Evolutionary conservation across 2,329 filamentous ascomycete genomes (phyloP).

Genomic region (Fusarium devonianum): DNA sequence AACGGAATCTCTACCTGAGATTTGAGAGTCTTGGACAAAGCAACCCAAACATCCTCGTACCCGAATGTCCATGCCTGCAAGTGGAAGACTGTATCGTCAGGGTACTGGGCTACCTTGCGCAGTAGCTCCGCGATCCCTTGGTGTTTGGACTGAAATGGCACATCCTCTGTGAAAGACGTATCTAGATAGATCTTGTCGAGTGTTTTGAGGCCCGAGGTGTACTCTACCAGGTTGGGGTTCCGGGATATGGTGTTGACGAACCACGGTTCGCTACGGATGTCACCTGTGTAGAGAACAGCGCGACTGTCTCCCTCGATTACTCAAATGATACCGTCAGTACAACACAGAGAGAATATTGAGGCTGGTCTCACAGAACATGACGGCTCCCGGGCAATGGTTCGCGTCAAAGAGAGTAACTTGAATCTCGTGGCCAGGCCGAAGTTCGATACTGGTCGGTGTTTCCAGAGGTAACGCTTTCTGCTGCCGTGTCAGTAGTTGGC

Average conservation of each 20-base stretch:
- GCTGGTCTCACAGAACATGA: slow-evolving; percentile 76
- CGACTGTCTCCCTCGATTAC: slow-evolving; percentile 78
- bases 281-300: slow-evolving; percentile 86
- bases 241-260: slow-evolving; percentile 78
- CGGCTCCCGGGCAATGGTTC: slow-evolving; percentile 88
- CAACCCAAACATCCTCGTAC: slow-evolving; percentile 92
- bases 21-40: slow-evolving; percentile 73
- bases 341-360: fast-evolving
- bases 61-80: slow-evolving; percentile 88
- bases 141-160: slow-evolving; percentile 67
- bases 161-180: slow-evolving; percentile 71
- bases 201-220: slow-evolving; percentile 68
- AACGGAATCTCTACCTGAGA: slow-evolving; percentile 58
- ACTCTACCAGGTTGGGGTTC: slow-evolving; percentile 78
- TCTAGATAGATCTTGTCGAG: slow-evolving; percentile 89
- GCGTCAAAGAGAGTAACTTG: slow-evolving; percentile 87
- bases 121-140: slow-evolving; percentile 80
- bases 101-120: slow-evolving; percentile 71
- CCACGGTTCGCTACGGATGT: slow-evolving; percentile 86
- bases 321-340: slow-evolving; percentile 33
- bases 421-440: slow-evolving; percentile 72
- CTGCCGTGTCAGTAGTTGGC: background rate
- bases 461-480: slow-evolving; percentile 83
- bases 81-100: slow-evolving; percentile 79
- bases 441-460: slow-evolving; percentile 78